Evolutionary conservation across 2,329 filamentous ascomycete genomes (phyloP).

Genomic region (Coniella lustricola): DNA sequence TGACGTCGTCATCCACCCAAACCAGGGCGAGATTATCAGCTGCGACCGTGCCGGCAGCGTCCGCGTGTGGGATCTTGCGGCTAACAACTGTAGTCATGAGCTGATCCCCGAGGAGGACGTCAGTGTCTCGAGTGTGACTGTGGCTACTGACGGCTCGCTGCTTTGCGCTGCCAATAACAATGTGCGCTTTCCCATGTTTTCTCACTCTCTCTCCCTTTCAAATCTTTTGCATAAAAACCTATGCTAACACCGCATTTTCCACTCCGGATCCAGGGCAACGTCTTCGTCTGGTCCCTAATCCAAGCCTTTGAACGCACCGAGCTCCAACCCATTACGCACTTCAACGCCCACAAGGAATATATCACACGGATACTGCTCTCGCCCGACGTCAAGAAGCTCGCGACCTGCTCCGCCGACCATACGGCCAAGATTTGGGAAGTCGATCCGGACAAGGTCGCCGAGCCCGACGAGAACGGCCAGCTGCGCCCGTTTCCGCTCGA

Average conservation of each 20-base stretch:
- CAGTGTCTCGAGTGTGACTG: conserved; percentile 86
- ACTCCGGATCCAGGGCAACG: conserved; percentile 82
- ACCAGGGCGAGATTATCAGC: conserved; percentile 96
- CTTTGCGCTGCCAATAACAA: conserved; percentile 90
- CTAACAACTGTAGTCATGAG: conserved; percentile 95
- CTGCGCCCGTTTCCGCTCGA: conserved; percentile 68
- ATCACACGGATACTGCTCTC: conserved; percentile 88
- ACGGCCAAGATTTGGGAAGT: conserved; percentile 95
- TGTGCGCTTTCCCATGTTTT: conserved; percentile 39
- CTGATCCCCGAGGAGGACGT: conserved; percentile 95
- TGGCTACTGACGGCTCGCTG: conserved; percentile 87
- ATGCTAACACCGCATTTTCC: too few species aligned
- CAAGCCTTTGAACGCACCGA: conserved; percentile 77
- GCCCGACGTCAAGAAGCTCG: conserved; percentile 87
- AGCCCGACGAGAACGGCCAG: conserved; percentile 26
- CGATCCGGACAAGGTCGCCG: conserved; percentile 50
- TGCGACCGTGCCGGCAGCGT: conserved; percentile 91
- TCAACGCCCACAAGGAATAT: conserved; percentile 85
- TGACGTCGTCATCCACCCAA: conserved; percentile 98
- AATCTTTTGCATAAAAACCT: neutral
- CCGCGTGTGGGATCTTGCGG: conserved; percentile 89
- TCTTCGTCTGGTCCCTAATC: conserved; percentile 93
- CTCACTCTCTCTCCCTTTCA: neutral
- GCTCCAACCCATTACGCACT: conserved; percentile 79
- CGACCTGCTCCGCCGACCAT: conserved; percentile 90